A percentile compares a stretch with the other conserved stretches of the same genome.
Conservation (phyloP, 257 asterid species). For the Leonotis leonurus region DNA sequence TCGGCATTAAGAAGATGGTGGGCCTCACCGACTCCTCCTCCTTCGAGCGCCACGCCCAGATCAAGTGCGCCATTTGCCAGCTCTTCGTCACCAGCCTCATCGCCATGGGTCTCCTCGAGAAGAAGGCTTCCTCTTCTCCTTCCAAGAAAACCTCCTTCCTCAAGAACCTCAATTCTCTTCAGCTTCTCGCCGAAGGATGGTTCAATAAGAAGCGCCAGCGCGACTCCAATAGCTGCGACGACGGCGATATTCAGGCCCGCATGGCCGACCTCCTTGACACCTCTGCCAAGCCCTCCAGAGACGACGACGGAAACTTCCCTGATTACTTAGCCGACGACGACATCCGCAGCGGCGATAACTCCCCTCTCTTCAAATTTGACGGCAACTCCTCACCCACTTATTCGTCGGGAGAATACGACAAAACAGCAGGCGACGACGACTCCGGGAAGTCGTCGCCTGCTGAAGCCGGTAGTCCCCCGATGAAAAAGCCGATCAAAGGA, state of each 20-base stretch:
- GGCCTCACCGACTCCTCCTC: conserved; percentile 66
- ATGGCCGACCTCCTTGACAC: conserved; percentile 33
- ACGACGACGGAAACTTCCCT: background rate
- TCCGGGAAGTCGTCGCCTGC: conserved; percentile 12
- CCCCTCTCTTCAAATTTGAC: conserved; percentile 10
- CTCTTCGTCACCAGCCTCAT: conserved; percentile 60
- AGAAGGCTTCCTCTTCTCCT: conserved; percentile 14
- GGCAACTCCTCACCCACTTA: conserved; percentile 2
- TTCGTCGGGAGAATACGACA: background rate
- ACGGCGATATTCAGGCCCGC: background rate
- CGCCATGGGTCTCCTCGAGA: conserved; percentile 51
- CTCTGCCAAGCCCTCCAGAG: background rate
- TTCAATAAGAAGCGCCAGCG: conserved; percentile 21
- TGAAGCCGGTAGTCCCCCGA: no score
- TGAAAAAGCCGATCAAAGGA: conserved; percentile 46
- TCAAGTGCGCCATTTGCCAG: conserved; percentile 76
- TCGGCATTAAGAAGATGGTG: conserved; percentile 57
- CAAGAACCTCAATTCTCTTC: conserved; percentile 51
- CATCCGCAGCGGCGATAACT: conserved; percentile 4
- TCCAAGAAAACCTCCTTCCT: conserved; percentile 37
- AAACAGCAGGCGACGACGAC: conserved; percentile 18
- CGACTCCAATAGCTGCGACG: no score
- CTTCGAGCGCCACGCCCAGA: conserved; percentile 69
- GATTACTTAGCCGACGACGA: conserved; percentile 5
- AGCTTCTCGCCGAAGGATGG: conserved; percentile 60